Percentiles rank a stretch among this genome's conserved stretches.
These are phyloP conservation scores for Neophaeococcomyces aloes DNA, from an alignment of 2,329 filamentous ascomycete species.

Conservation along the genomic window DNA sequence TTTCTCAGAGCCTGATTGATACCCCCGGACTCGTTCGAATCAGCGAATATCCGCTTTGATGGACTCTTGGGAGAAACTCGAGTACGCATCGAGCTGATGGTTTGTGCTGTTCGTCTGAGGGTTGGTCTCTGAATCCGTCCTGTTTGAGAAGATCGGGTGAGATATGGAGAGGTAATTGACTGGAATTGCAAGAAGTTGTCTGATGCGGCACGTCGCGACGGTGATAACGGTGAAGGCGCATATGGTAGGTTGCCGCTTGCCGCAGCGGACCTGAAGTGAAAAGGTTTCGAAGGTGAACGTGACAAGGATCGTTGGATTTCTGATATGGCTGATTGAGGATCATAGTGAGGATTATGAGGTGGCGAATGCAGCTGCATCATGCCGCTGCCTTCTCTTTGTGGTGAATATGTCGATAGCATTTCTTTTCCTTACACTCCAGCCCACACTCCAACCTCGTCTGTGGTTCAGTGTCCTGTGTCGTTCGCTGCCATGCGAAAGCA, in stretches of 20 bases:
- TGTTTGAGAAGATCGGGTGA: slow-evolving; percentile 56
- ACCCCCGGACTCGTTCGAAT: slow-evolving; percentile 62
- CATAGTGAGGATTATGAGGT: slow-evolving; percentile 69
- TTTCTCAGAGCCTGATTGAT: slow-evolving; percentile 36
- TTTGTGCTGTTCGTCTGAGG: slow-evolving; percentile 30
- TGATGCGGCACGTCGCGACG: slow-evolving; percentile 44
- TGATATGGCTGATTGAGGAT: slow-evolving; percentile 70
- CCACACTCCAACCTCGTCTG: background rate
- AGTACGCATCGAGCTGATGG: slow-evolving; percentile 39
- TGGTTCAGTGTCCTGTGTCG: background rate
- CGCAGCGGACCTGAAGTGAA: slow-evolving; percentile 37
- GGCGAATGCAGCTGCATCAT: slow-evolving; percentile 81
- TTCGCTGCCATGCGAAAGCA: slow-evolving; percentile 1
- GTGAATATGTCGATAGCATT: slow-evolving; percentile 41
- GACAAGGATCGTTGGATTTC: slow-evolving; percentile 80
- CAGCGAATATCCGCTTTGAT: slow-evolving; percentile 62
- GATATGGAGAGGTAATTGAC: slow-evolving; percentile 42
- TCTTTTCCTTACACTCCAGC: slow-evolving; percentile 8
- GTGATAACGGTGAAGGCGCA: slow-evolving; percentile 47
- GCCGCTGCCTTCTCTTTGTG: slow-evolving; percentile 50
- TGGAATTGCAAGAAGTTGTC: slow-evolving; percentile 43
- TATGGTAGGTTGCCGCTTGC: slow-evolving; percentile 41
- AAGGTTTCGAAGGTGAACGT: slow-evolving; percentile 77
- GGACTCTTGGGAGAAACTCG: slow-evolving; percentile 72
- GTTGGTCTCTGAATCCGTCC: slow-evolving; percentile 46